Conservation (phyloP, 2,329 filamentous ascomycete genomes). For the Fusarium sterilihyphosum region DNA sequence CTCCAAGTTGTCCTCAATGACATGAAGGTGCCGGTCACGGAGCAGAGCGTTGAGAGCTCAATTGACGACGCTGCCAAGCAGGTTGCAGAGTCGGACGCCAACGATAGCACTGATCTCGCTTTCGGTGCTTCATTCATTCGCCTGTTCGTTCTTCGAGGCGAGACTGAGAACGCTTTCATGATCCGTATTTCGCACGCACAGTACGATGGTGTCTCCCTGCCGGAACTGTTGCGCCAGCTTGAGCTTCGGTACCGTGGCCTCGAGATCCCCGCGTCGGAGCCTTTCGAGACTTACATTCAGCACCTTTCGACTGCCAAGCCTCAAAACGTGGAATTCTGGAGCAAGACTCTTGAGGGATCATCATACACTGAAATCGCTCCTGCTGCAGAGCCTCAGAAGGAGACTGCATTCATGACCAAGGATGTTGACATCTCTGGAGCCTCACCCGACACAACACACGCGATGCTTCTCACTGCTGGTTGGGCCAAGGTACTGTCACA, state of each 20-base stretch:
- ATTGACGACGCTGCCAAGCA: slow-evolving; percentile 32
- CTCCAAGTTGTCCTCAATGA: slow-evolving; percentile 39
- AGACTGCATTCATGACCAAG: slow-evolving; percentile 41
- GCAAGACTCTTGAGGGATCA: slow-evolving; percentile 29
- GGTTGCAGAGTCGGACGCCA: slow-evolving; percentile 23
- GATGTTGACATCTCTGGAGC: slow-evolving; percentile 38
- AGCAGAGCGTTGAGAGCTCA: slow-evolving; percentile 3
- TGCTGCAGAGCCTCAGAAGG: slow-evolving; percentile 20
- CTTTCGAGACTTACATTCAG: slow-evolving; percentile 35
- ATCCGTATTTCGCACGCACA: slow-evolving; percentile 58
- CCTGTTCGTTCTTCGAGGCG: slow-evolving; percentile 30
- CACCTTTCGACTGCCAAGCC: slow-evolving; percentile 3
- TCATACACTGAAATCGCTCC: slow-evolving; percentile 34
- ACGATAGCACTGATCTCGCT: slow-evolving; percentile 15
- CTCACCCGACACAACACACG: slow-evolving; percentile 39
- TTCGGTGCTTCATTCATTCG: slow-evolving; percentile 31
- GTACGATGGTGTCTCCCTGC: slow-evolving; percentile 60
- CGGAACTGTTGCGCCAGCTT: slow-evolving; percentile 53
- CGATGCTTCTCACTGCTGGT: slow-evolving; percentile 42
- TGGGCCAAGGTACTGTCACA: slow-evolving; percentile 42
- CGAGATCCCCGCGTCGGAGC: slow-evolving; percentile 25
- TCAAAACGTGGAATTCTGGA: slow-evolving; percentile 32
- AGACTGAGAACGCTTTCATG: slow-evolving; percentile 36
- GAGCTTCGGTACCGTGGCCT: slow-evolving; percentile 50
- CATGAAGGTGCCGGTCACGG: slow-evolving; percentile 26